Base-by-base conservation (phyloP, 495 filamentous ascomycete species). In the Aspergillus kassunensis region DNA sequence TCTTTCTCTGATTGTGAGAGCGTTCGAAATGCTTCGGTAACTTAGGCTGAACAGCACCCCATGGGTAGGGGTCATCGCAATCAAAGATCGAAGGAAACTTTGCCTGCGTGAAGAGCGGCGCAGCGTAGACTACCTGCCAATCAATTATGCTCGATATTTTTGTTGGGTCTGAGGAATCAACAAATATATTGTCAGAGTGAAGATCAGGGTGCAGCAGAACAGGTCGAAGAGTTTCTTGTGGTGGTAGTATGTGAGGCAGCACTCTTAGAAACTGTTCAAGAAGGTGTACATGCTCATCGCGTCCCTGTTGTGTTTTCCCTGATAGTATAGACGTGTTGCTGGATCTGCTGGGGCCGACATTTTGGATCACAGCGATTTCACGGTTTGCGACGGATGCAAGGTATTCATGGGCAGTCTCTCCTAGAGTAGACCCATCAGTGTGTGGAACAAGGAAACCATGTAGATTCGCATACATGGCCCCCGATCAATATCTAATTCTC, bases 91-190 rank as follows among this genome's bases (percentile, higher is more conserved):
- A 61, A 18, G 59, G 59, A 20, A 58, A 61, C 33, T 25, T 58
- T 5, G 58, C 53, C 39, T 62, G 59, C 31, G 59, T 25, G 45
- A 62, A 62, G 1, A 56, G 34, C 20, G 59, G 54, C n/a, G 58
- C 41, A 12, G 48, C 30, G 37, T 49, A 45, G 0, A 43, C 51
- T 34, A 48, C 56, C 31, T 62, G 59, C 56, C 37, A 62, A 43
- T 62, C 53, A 23, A 62, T 62, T 41, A 62, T 62, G 21, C 52
- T 27, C 1, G 59, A 54, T 49, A 62, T 62, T 50, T 56, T 46
- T 2, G 56, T 62, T 39, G 43, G 59, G 41, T 62, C 59, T 1
- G 31, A 15, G 11, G 16, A 1, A 45, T 62, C 44, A 16, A 62
- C 52, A 45, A 62, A 62, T 25, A 62, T 62, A 41, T 62, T 62